These are phyloP conservation scores for Sclerospora graminicola DNA, from an alignment of 352 stramenopile species.

Conservation along the genomic window DNA sequence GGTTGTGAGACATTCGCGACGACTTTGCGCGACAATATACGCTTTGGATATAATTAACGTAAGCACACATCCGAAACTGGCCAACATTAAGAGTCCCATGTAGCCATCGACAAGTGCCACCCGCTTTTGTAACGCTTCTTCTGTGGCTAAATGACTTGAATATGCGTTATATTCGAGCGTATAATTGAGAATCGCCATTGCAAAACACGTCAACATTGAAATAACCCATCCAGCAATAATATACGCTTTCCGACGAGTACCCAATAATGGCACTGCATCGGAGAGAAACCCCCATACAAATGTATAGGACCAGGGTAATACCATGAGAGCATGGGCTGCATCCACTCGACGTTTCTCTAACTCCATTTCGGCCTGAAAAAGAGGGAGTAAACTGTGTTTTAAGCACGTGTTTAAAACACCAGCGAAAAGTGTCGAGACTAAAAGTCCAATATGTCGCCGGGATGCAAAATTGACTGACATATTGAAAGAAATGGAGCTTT, in stretches of 20 bases:
- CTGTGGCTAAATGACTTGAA: not conserved
- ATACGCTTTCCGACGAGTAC: slow-evolving; percentile 68
- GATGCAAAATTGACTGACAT: slow-evolving; percentile 15
- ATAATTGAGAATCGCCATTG: slow-evolving; percentile 28
- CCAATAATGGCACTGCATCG: slow-evolving; percentile 66
- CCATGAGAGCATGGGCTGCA: slow-evolving; percentile 25
- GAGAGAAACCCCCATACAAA: slow-evolving; percentile 72
- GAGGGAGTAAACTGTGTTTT: slow-evolving; percentile 28
- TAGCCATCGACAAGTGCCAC: slow-evolving; percentile 20
- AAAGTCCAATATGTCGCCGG: slow-evolving; percentile 19
- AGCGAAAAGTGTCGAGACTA: slow-evolving; percentile 20
- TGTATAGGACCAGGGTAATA: slow-evolving; percentile 44
- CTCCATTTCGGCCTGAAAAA: slow-evolving; percentile 26
- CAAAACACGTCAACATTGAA: slow-evolving; percentile 23
- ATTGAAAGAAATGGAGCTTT: too few relatives aligned
- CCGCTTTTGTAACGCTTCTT: slow-evolving; percentile 8
- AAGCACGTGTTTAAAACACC: slow-evolving; percentile 32
- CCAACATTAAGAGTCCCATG: slow-evolving; percentile 23
- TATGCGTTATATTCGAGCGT: not conserved
- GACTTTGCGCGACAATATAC: slow-evolving; percentile 34
- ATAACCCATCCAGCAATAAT: slow-evolving; percentile 53
- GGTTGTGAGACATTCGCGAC: slow-evolving; percentile 18
- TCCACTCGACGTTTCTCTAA: slow-evolving; percentile 30
- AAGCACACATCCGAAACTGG: slow-evolving; percentile 37
- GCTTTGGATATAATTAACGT: slow-evolving; percentile 28